Conservation (phyloP, 2,329 filamentous ascomycete species). For the Nemania sp. region DNA sequence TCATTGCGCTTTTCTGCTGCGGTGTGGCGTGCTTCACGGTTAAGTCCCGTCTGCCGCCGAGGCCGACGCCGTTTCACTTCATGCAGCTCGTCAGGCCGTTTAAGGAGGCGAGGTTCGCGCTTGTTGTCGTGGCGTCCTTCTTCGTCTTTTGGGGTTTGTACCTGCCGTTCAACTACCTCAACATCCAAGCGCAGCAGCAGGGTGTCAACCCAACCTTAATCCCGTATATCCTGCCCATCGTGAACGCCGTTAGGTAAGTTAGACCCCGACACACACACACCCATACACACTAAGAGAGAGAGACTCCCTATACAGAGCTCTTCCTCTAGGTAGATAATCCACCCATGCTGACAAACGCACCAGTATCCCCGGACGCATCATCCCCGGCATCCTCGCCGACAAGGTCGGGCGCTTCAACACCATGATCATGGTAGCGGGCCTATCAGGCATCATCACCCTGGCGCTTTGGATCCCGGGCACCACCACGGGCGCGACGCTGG, state of each 20-base stretch:
- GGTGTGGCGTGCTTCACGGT: conserved; percentile 50
- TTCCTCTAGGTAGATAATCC: background rate
- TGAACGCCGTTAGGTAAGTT: conserved; percentile 40
- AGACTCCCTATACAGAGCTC: too few relatives aligned
- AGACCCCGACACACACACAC: too few relatives aligned
- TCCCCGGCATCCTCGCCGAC: conserved; percentile 62
- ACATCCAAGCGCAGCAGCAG: conserved; percentile 38
- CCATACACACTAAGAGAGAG: too few relatives aligned
- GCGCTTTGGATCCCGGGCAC: conserved; percentile 33
- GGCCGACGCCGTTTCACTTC: conserved; percentile 57
- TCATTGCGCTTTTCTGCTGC: conserved; percentile 54
- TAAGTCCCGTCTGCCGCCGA: conserved; percentile 53
- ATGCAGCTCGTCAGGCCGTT: conserved; percentile 61
- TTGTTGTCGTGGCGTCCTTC: conserved; percentile 30
- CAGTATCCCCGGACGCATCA: conserved; percentile 59
- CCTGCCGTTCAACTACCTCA: conserved; percentile 39
- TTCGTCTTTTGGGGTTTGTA: conserved; percentile 40
- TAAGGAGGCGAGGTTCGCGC: conserved; percentile 51
- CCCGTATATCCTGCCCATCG: conserved; percentile 37
- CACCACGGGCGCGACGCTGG: conserved; percentile 62
- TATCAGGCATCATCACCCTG: conserved; percentile 36
- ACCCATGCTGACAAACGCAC: background rate
- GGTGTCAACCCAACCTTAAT: conserved; percentile 33
- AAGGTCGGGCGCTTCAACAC: conserved; percentile 56
- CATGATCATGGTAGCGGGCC: conserved; percentile 42